Percentiles rank a stretch among this genome's conserved stretches.
Evolutionary conservation across 495 filamentous ascomycete genomes (phyloP).

Genomic region (Annulohypoxylon stygium): DNA sequence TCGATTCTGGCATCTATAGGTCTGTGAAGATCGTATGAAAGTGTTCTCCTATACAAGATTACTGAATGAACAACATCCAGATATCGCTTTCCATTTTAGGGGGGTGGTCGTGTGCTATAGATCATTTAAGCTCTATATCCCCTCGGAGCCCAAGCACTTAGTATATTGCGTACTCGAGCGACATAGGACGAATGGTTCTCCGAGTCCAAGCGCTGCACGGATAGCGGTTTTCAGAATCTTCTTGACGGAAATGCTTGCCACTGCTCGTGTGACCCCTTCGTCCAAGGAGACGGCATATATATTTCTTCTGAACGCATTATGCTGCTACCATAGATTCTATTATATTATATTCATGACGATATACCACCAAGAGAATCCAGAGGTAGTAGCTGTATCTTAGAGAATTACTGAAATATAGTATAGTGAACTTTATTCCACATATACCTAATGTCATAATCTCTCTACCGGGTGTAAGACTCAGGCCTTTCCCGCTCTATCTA

Average conservation of each 20-base stretch:
- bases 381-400: neutral
- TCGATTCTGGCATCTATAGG: neutral
- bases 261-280: conserved; percentile 3
- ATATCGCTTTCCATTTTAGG: neutral
- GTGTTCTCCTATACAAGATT: neutral
- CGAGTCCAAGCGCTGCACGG: neutral
- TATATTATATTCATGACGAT: neutral
- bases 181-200: conserved; percentile 4
- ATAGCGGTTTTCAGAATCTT: neutral
- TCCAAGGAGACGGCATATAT: neutral
- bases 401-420: neutral
- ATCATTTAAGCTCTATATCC: neutral
- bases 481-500: neutral
- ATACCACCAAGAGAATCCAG: neutral
- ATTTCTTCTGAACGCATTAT: neutral
- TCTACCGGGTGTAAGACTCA: neutral
- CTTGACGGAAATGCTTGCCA: conserved; percentile 1
- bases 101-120: neutral
- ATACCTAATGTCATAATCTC: neutral
- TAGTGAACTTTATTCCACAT: neutral
- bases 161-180: conserved; percentile 8
- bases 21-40: neutral
- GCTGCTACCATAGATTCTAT: neutral
- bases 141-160: neutral
- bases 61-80: neutral